Conservation (phyloP, 129 eudicot species). For the Chrysanthemum lavandulifolium region DNA sequence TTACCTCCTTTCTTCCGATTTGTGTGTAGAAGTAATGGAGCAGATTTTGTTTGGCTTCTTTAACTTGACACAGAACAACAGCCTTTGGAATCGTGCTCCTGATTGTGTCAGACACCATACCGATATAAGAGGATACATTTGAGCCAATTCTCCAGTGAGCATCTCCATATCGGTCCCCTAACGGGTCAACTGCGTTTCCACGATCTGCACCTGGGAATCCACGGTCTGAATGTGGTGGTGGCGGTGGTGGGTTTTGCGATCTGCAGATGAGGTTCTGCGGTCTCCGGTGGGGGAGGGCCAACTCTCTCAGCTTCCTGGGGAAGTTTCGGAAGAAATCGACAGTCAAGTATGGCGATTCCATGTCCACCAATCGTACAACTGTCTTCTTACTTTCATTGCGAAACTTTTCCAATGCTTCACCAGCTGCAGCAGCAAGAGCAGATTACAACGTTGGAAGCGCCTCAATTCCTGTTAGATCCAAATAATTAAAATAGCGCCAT, state of each 20-base stretch:
- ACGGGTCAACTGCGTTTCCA: conserved; percentile 35
- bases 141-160: conserved; percentile 60
- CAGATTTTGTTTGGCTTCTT: conserved; percentile 58
- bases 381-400: conserved; percentile 66
- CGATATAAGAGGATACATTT: conserved; percentile 58
- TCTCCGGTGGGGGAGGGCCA: conserved; percentile 37
- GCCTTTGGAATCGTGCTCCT: conserved; percentile 64
- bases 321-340: conserved; percentile 68
- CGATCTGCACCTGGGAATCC: conserved; percentile 30
- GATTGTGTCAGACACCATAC: conserved; percentile 55
- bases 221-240: conserved; percentile 16
- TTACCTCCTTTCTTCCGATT: conserved; percentile 64
- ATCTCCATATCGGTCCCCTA: conserved; percentile 51
- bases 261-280: conserved; percentile 38
- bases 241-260: conserved; percentile 35
- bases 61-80: conserved; percentile 62
- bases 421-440: conserved; percentile 51
- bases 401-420: conserved; percentile 58
- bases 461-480: conserved; percentile 48
- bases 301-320: conserved; percentile 53
- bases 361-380: conserved; percentile 60
- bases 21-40: conserved; percentile 59
- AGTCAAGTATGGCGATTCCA: conserved; percentile 63
- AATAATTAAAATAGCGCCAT: not conserved
- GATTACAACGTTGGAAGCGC: conserved; percentile 60